Evolutionary conservation across 257 asterid species (phyloP).

Genomic region (Gynochthodes officinalis): DNA sequence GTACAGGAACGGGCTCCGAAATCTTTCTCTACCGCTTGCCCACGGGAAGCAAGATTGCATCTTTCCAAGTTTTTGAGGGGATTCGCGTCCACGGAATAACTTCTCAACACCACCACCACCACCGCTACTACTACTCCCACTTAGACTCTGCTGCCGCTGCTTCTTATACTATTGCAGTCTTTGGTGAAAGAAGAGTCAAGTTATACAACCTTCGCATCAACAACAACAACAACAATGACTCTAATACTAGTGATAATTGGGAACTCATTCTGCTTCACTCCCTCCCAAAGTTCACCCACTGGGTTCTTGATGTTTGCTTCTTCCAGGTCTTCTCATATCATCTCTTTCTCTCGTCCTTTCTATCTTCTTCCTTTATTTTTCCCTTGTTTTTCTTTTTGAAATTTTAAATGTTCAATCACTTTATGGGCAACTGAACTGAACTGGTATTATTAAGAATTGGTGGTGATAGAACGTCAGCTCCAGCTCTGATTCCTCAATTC

Average conservation of each 20-base stretch:
- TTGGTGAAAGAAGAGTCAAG: slow-evolving; percentile 90
- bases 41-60: slow-evolving; percentile 37
- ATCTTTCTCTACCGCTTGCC: slow-evolving; percentile 57
- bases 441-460: slow-evolving; percentile 18
- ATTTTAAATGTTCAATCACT: no score
- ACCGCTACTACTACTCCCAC: slow-evolving; percentile 25
- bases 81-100: slow-evolving; percentile 90
- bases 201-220: slow-evolving; percentile 48
- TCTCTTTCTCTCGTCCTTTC: background rate
- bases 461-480: slow-evolving; percentile 5
- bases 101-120: slow-evolving; percentile 32
- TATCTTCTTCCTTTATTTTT: no score
- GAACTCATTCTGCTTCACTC: slow-evolving; percentile 44
- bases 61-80: slow-evolving; percentile 80
- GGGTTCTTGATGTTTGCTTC: slow-evolving; percentile 88
- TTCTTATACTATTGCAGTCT: slow-evolving; percentile 49
- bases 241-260: slow-evolving; percentile 7
- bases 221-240: background rate
- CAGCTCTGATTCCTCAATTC: slow-evolving; percentile 14
- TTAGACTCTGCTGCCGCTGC: slow-evolving; percentile 19
- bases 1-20: slow-evolving; percentile 87
- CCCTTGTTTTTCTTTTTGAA: no score
- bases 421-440: background rate
- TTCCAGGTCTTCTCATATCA: slow-evolving; percentile 40
- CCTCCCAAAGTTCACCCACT: slow-evolving; percentile 66